Evolutionary conservation across 805 yeast species (phyloP), one percentile per base, ranked within the genome.

Genomic region (Metschnikowia drakensbergensis): DNA sequence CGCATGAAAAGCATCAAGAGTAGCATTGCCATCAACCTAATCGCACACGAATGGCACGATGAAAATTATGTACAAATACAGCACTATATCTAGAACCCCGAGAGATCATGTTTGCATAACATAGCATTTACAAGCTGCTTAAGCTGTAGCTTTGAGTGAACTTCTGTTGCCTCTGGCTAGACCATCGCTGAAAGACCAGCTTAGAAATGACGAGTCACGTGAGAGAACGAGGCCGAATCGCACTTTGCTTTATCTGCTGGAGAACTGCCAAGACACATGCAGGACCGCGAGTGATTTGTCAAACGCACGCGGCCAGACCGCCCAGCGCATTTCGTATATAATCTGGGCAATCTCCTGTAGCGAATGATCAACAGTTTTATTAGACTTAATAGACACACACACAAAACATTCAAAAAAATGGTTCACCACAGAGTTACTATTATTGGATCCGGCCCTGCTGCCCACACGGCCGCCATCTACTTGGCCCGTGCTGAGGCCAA

Each of bases 401-500:
- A 26, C 44, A 40, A 30, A 37, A 46, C 35, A 46, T 40, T 43
- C 30, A 29, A 48, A 6, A 81, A 78, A 80, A 85, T 85, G 91
- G 86, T 80, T 62, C 95, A 87, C 68, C 82, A 88, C 73, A 81
- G 77, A 75, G 95, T 87, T 53, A 87, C 94, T 30, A 86, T 88
- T 62, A 83, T 88, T 53, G 98, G 99, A 39, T 91, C 97, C 47
- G 99, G 99, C 60, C 99, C 99, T 49, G 99, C 99, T 49, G 99
- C 97, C 48, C 97, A 94, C 79, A 94, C 99, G 38, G 99, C 99
- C 45, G 99, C 99, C 57, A 88, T 94, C 68, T 94, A 94, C 71
- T 77, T 94, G 47, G 85, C 98, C 29, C 85, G 99, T 71, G 99
- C 99, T 37, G 99, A 94, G 77, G 82, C 90, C 65, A 84, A 86